Evolutionary conservation across 2,329 filamentous ascomycete genomes (phyloP).

Genomic region (Paramyrothecium sp.): DNA sequence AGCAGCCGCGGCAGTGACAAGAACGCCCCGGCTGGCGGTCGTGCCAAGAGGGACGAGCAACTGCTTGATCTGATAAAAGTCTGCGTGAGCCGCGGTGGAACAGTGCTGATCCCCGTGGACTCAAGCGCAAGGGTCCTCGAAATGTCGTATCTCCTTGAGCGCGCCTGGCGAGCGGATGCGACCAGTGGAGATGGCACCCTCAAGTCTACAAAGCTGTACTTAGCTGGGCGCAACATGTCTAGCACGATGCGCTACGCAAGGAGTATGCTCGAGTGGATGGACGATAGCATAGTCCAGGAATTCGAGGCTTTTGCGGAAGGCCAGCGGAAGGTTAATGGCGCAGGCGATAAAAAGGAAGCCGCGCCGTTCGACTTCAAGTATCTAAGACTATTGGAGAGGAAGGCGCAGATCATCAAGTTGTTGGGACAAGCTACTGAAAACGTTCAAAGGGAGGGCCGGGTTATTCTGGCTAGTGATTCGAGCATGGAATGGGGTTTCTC

Average conservation of each 20-base stretch:
- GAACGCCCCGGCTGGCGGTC: slow-evolving; percentile 67
- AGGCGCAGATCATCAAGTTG: slow-evolving; percentile 74
- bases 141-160: slow-evolving; percentile 86
- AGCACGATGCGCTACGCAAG: slow-evolving; percentile 88
- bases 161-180: slow-evolving; percentile 76
- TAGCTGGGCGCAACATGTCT: slow-evolving; percentile 82
- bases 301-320: slow-evolving; percentile 71
- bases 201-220: slow-evolving; percentile 63
- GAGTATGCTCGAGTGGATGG: slow-evolving; percentile 99
- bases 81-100: slow-evolving; percentile 79
- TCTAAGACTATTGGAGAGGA: slow-evolving; percentile 78
- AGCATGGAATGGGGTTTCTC: slow-evolving; percentile 96
- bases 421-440: slow-evolving; percentile 45
- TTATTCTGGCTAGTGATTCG: slow-evolving; percentile 88
- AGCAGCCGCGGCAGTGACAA: slow-evolving; percentile 79
- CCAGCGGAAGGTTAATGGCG: slow-evolving; percentile 42
- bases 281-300: slow-evolving; percentile 88
- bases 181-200: slow-evolving; percentile 50
- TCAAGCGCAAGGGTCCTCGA: slow-evolving; percentile 94
- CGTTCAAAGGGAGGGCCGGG: slow-evolving; percentile 52
- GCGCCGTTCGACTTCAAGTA: slow-evolving; percentile 91
- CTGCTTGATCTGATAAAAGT: slow-evolving; percentile 79
- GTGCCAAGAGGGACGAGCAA: slow-evolving; percentile 80
- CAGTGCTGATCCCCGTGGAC: slow-evolving; percentile 89
- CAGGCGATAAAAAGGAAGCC: slow-evolving; percentile 51